These are phyloP conservation scores for Zarea fungicola DNA, from an alignment of 2,329 filamentous ascomycete genomes.

Conservation along the genomic window DNA sequence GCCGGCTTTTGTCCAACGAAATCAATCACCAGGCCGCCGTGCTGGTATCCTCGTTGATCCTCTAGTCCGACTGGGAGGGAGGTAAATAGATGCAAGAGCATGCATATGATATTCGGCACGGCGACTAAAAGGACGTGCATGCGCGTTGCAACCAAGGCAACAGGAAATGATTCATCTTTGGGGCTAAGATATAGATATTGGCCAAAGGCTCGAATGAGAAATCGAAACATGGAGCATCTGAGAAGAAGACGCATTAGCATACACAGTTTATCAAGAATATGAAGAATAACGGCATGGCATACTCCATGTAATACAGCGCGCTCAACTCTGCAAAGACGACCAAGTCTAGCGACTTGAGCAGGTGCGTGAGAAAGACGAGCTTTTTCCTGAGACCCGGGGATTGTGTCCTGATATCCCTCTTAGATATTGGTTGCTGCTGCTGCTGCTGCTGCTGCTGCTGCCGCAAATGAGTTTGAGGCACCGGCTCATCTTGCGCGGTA, in stretches of 20 bases:
- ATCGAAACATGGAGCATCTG: slow-evolving; percentile 61
- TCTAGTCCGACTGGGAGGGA: slow-evolving; percentile 53
- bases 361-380: slow-evolving; percentile 54
- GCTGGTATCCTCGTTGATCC: slow-evolving; percentile 58
- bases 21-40: slow-evolving; percentile 62
- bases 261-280: neutral
- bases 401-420: slow-evolving; percentile 31
- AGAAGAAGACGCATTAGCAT: slow-evolving; percentile 2
- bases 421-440: slow-evolving; percentile 29
- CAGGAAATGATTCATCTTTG: slow-evolving; percentile 51
- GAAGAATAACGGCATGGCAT: too few species aligned
- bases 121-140: slow-evolving; percentile 55
- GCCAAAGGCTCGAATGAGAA: slow-evolving; percentile 52
- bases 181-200: slow-evolving; percentile 62
- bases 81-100: slow-evolving; percentile 54
- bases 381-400: slow-evolving; percentile 48
- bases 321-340: slow-evolving; percentile 61
- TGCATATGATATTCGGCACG: slow-evolving; percentile 54
- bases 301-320: slow-evolving; percentile 68
- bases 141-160: slow-evolving; percentile 50
- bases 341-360: slow-evolving; percentile 57
- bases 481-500: neutral
- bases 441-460: slow-evolving; percentile 23
- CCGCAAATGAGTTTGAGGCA: neutral
- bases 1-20: slow-evolving; percentile 63